Evolutionary conservation across 1,284 basidiomycete species (phyloP).

Genomic region (Irpex lacteus): DNA sequence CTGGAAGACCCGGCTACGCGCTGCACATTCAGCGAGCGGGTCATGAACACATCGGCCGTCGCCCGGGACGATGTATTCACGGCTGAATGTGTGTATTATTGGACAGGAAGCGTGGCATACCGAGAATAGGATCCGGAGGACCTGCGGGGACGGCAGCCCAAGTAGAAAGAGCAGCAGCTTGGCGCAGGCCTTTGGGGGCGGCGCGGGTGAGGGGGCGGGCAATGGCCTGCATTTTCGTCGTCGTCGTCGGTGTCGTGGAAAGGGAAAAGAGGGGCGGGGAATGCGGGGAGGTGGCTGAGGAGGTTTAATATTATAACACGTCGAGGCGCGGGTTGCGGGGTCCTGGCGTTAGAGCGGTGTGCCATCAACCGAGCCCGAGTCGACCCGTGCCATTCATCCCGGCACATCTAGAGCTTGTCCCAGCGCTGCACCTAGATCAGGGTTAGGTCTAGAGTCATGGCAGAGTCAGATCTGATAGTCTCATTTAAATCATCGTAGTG

Average conservation of each 20-base stretch:
- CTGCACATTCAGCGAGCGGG: background rate
- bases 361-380: conserved; percentile 13
- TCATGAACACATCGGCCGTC: background rate
- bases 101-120: conserved; percentile 41
- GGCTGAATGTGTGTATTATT: background rate
- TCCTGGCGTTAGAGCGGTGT: background rate
- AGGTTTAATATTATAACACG: background rate
- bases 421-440: conserved; percentile 3
- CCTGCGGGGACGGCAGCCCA: conserved; percentile 87
- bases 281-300: conserved; percentile 6
- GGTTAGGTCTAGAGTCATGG: conserved; percentile 5
- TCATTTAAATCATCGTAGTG: background rate
- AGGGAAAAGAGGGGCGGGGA: conserved; percentile 13
- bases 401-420: conserved; percentile 5
- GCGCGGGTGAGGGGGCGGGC: conserved; percentile 32
- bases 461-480: conserved; percentile 8
- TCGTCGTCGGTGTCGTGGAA: conserved; percentile 8
- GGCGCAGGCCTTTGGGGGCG: conserved; percentile 28
- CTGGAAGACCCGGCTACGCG: background rate
- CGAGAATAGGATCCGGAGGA: conserved; percentile 92
- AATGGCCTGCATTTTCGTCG: conserved; percentile 32
- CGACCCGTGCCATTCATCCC: conserved; percentile 9
- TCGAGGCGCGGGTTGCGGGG: background rate
- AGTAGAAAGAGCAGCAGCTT: conserved; percentile 51
- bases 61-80: background rate